Evolutionary conservation across 345 rosid genomes (phyloP).

Genomic region (Populus tremula): DNA sequence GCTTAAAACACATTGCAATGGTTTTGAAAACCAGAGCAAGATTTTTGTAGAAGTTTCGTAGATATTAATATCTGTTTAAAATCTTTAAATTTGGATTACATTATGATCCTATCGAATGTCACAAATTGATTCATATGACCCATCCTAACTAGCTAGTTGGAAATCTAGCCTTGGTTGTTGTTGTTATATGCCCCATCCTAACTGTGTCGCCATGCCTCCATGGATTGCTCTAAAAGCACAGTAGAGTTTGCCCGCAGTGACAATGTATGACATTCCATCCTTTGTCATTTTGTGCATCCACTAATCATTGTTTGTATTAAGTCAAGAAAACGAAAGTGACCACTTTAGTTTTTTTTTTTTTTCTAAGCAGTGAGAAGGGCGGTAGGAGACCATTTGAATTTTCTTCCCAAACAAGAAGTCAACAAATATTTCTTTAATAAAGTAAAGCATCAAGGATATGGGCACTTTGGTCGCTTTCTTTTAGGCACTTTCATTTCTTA

Average conservation of each 20-base stretch:
- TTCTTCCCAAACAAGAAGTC: conserved; percentile 3
- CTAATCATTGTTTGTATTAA: background rate
- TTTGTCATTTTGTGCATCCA: background rate
- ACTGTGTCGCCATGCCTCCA: background rate
- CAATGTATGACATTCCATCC: background rate
- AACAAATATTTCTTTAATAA: conserved; percentile 19
- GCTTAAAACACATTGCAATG: no score
- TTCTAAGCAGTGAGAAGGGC: background rate
- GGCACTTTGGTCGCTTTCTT: conserved; percentile 26
- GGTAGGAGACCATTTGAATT: conserved; percentile 1
- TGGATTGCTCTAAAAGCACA: background rate
- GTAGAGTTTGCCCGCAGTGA: background rate
- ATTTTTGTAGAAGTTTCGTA: no score
- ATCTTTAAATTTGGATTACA: background rate
- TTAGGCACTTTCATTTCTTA: conserved; percentile 14
- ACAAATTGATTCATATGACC: no score
- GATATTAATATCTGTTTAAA: no score
- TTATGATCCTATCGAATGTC: background rate
- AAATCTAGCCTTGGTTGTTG: background rate
- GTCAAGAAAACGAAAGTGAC: background rate
- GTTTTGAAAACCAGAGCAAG: no score
- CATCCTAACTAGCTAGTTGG: background rate
- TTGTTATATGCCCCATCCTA: background rate
- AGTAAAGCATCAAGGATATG: conserved; percentile 23
- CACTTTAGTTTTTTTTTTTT: background rate